Evolutionary conservation across 192 early-diverging fungal species (phyloP), one percentile per base, ranked within the genome.

Genomic region (Gamsiella multidivaricata): DNA sequence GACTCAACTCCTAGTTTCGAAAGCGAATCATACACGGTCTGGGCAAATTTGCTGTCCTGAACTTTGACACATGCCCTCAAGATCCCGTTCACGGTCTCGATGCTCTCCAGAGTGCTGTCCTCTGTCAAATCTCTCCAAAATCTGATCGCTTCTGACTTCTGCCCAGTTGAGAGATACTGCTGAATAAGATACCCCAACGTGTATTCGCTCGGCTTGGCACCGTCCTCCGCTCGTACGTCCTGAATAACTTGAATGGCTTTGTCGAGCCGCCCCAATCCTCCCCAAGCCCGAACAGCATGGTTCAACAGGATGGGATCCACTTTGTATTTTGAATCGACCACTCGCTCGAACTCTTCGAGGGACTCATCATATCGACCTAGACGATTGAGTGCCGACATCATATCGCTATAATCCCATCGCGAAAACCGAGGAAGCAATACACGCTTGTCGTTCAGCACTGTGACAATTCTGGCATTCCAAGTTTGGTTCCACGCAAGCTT

Each of bases 131-230:
- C 65, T 12, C 43, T 15, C 74, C 74, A 78, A 17, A 69, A 46
- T 0, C 6, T 6, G 3, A 29, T 12, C 5, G 66, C 54, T n/a
- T 51, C 50, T n/a, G 53, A 7, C 36, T 28, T 62, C 4, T 31
- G 29, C 1, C 59, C 46, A 10, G 39, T 11, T 1, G 57, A 41
- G 2, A 78, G 42, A 31, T 36, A 63, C 37, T 69, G 55, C 20
- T 78, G 74, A n/a, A 64, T 58, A 37, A 78, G 31, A 17, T 78
- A 78, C n/a, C 65, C 74, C 1, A 78, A 46, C 1, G 74, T 78
- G 39, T 42, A 78, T 29, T 68, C 74, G 53, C 74, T 78, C 33
- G 66, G 42, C 12, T 56, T 78, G 15, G 64, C 22, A 5, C 32
- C 12, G 26, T 34, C 49, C 28, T n/a, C 39, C 6, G n/a, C 8